These are phyloP conservation scores for Fusarium lateritium DNA, from an alignment of 2,329 filamentous ascomycete genomes.

Conservation along the genomic window DNA sequence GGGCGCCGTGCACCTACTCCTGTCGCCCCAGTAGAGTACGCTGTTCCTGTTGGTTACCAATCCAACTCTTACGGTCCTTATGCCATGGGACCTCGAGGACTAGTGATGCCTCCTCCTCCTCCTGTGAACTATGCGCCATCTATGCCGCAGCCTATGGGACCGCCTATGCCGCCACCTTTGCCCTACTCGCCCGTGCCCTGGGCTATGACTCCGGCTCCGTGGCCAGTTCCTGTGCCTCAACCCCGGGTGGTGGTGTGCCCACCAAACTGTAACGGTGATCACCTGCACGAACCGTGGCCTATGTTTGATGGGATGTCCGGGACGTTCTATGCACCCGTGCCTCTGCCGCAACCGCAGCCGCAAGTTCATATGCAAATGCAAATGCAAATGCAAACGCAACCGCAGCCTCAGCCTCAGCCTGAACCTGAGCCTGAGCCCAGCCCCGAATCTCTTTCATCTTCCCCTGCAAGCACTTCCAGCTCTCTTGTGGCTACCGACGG, in stretches of 20 bases:
- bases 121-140: conserved; percentile 9
- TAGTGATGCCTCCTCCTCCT: conserved; percentile 4
- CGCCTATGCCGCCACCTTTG: conserved; percentile 5
- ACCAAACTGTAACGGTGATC: not conserved
- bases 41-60: not conserved
- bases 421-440: not conserved
- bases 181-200: conserved; percentile 22
- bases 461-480: conserved; percentile 7
- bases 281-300: not conserved
- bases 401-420: not conserved
- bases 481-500: not conserved
- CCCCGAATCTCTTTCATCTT: not conserved
- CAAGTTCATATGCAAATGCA: conserved; percentile 4
- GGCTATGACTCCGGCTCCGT: conserved; percentile 17
- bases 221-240: conserved; percentile 1
- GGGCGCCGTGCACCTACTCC: not conserved
- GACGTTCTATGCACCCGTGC: not conserved
- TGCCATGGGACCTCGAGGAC: not conserved
- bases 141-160: conserved; percentile 5
- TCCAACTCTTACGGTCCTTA: not conserved
- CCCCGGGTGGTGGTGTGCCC: conserved; percentile 1
- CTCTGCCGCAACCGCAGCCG: not conserved
- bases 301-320: not conserved
- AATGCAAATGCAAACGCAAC: not conserved
- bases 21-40: not conserved